Evolutionary conservation across 768 basidiomycete genomes (phyloP), one percentile per base, ranked within the genome.

Genomic region (Austroboletus eburneus): DNA sequence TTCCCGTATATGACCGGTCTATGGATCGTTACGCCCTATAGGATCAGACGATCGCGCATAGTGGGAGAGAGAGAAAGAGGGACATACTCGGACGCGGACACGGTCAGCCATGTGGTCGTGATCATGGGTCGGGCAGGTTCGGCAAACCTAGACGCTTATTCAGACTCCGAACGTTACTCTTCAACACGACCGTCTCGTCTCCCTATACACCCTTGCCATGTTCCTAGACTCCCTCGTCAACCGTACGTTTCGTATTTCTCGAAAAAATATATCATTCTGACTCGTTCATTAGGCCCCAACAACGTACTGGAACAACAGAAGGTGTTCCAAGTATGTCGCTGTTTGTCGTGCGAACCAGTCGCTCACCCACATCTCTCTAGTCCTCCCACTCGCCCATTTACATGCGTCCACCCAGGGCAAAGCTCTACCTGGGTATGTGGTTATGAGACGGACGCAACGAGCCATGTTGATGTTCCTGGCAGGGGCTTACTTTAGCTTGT

Each of bases 1-100:
- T 98, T 98, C 39, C 96, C 96, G 69, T 97, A 98, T 50, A 98
- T 89, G 55, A 99, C 81, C 2, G 94, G 91, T 40, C 96, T 78
- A 63, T 81, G 82, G 42, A 98, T 89, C 54, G 80, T 87, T 34
- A 94, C 71, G 29, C 92, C 93, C 91, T 95, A 57, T n/a, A 30
- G 27, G 42, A 23, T 42, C 30, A 18, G 12, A 12, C 21, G 27
- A 2, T 35, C 6, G 34, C 4, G n/a, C n/a, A 17, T 8, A 32
- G 30, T 14, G 30, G 30, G 8, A 35, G 34, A 18, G 7, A 35
- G 17, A 35, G 5, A 17, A 4, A 14, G 14, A 21, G 14, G 9
- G 18, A 25, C 85, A 49, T 72, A 88, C 87, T 70, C 83, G 79
- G 58, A 87, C 82, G 56, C 87, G 85, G 59, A 88, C 80, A 64